These are phyloP conservation scores for Herpotrichia juniperi DNA, from an alignment of 2,329 filamentous ascomycete genomes.

Conservation along the genomic window DNA sequence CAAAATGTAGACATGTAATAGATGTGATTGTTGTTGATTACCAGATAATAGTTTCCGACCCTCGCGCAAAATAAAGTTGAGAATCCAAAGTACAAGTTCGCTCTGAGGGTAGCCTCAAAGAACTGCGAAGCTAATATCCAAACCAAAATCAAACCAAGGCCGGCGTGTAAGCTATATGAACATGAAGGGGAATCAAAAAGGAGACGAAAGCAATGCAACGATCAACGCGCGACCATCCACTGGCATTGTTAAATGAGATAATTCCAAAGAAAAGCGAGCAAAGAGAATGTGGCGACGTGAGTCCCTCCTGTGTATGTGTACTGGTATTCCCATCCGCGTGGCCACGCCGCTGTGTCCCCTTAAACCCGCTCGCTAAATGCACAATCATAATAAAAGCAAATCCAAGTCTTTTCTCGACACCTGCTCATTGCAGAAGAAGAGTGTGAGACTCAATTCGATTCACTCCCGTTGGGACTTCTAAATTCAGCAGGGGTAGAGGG, in stretches of 20 bases:
- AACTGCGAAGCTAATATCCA: neutral
- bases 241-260: conserved; percentile 5
- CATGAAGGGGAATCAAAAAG: conserved; percentile 15
- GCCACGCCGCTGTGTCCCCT: conserved; percentile 2
- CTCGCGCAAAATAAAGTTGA: neutral
- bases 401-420: neutral
- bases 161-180: too few relatives aligned
- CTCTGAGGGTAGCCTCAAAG: neutral
- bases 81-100: neutral
- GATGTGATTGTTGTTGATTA: neutral
- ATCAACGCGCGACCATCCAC: conserved; percentile 22
- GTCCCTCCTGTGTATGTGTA: neutral
- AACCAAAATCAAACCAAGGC: neutral
- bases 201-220: conserved; percentile 17
- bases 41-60: neutral
- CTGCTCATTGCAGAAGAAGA: neutral
- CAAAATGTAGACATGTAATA: neutral
- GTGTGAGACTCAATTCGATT: conserved; percentile 24
- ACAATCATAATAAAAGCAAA: conserved; percentile 28
- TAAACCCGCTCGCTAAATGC: conserved; percentile 34
- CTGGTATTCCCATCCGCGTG: conserved; percentile 3
- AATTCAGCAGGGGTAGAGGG: conserved; percentile 38
- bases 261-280: neutral
- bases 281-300: conserved; percentile 1
- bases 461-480: conserved; percentile 26